phyloP scores from a whole-genome alignment of 176 grass and related monocot genomes.

The Juncus effusus region DNA sequence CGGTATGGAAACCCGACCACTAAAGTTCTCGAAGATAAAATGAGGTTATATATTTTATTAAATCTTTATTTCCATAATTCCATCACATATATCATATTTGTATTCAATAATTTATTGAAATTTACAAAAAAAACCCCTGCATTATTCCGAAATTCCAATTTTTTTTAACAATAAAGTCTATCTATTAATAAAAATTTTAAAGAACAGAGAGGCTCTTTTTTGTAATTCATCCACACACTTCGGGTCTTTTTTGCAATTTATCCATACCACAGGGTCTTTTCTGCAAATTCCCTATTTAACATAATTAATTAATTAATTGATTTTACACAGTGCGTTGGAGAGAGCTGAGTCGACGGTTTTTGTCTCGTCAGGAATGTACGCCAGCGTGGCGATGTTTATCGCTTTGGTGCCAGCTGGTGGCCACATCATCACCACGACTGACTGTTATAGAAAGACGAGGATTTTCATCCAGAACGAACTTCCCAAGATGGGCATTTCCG shows the following conservation, averaged over 20 bases:
- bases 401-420: conserved; percentile 86
- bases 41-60: conserved; percentile 46
- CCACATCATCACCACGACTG: conserved; percentile 84
- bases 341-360: conserved; percentile 94
- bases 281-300: too few species aligned
- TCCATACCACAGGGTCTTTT: too few species aligned
- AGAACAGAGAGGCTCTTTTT: too few species aligned
- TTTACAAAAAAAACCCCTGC: too few species aligned
- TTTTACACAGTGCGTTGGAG: conserved; percentile 69
- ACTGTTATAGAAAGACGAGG: conserved; percentile 95
- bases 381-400: conserved; percentile 82
- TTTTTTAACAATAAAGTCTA: too few species aligned
- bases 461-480: conserved; percentile 96
- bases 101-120: conserved; percentile 10
- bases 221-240: too few species aligned
- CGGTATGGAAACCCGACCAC: conserved; percentile 98
- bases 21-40: conserved; percentile 92
- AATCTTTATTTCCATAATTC: background rate
- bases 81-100: background rate
- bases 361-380: conserved; percentile 97
- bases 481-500: conserved; percentile 89
- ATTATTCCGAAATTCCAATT: too few species aligned
- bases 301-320: conserved; percentile 25
- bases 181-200: too few species aligned
- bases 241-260: too few species aligned